Evolutionary conservation across 2,329 filamentous ascomycete genomes (phyloP).

Genomic region (Xylariaceae sp.): DNA sequence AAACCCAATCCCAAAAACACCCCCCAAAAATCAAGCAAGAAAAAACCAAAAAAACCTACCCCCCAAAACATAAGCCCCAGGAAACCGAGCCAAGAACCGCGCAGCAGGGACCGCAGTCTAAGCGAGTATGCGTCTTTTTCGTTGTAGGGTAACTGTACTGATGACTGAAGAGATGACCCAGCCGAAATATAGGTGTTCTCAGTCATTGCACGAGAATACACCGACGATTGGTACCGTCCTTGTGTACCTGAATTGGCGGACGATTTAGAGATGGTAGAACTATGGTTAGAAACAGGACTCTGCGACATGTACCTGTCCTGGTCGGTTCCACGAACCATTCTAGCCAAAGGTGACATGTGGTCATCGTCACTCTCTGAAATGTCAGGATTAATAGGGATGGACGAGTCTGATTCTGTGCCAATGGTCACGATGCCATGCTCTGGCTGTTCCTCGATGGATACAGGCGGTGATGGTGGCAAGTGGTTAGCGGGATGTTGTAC

Average conservation of each 20-base stretch:
- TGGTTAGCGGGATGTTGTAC: slow-evolving; percentile 79
- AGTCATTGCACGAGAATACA: slow-evolving; percentile 51
- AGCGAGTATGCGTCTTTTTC: slow-evolving; percentile 55
- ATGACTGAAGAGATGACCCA: slow-evolving; percentile 53
- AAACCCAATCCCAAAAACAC: too few relatives aligned
- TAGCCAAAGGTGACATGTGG: slow-evolving; percentile 69
- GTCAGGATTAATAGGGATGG: slow-evolving; percentile 53
- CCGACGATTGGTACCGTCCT: slow-evolving; percentile 47
- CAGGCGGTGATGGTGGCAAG: slow-evolving; percentile 75
- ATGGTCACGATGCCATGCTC: slow-evolving; percentile 50
- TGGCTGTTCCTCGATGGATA: slow-evolving; percentile 69
- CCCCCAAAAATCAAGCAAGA: too few relatives aligned
- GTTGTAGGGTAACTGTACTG: slow-evolving; percentile 32
- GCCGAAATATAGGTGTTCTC: slow-evolving; percentile 67
- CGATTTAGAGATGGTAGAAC: slow-evolving; percentile 56
- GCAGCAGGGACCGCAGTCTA: slow-evolving; percentile 30
- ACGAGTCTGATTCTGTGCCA: slow-evolving; percentile 52
- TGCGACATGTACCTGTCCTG: slow-evolving; percentile 58
- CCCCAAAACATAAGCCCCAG: slow-evolving; percentile 36
- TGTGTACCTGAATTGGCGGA: slow-evolving; percentile 53
- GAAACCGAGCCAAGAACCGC: slow-evolving; percentile 35
- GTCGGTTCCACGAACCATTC: slow-evolving; percentile 64
- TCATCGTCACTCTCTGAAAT: slow-evolving; percentile 75
- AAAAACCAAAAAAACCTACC: too few relatives aligned
- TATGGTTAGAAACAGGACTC: slow-evolving; percentile 63